Conservation (phyloP, 2,329 filamentous ascomycete genomes). For the Hyphodiscus sp. region DNA sequence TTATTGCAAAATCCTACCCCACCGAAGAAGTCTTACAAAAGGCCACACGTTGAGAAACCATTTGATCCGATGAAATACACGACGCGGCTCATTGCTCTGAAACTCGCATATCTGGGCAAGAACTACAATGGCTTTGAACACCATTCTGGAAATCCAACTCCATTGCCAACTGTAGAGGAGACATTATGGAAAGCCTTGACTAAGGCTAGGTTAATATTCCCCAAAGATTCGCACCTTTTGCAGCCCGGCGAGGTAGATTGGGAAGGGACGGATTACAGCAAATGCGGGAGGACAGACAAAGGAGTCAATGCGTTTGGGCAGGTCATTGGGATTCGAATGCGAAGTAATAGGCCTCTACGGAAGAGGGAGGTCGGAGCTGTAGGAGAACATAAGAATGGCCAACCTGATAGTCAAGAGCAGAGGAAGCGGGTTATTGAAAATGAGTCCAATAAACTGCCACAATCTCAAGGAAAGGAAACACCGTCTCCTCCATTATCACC, state of each 20-base stretch:
- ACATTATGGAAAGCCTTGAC: conserved; percentile 87
- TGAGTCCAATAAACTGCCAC: conserved; percentile 21
- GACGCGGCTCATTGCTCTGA: conserved; percentile 81
- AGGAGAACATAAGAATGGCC: conserved; percentile 8
- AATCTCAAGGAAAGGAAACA: conserved; percentile 22
- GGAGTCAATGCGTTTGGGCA: conserved; percentile 97
- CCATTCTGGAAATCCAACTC: conserved; percentile 61
- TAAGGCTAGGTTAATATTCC: conserved; percentile 75
- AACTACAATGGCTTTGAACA: conserved; percentile 92
- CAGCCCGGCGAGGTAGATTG: conserved; percentile 61
- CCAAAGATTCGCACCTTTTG: conserved; percentile 38
- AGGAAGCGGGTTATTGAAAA: conserved; percentile 1
- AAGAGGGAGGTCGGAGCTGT: conserved; percentile 21
- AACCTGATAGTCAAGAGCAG: background rate
- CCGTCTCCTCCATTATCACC: conserved; percentile 22
- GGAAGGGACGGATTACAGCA: conserved; percentile 83
- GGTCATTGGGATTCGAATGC: conserved; percentile 76
- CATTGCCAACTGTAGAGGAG: conserved; percentile 80
- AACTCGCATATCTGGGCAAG: conserved; percentile 88
- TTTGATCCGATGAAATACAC: conserved; percentile 76
- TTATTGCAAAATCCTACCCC: background rate
- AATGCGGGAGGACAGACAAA: conserved; percentile 87
- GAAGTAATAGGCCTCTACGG: conserved; percentile 66
- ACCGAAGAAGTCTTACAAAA: conserved; percentile 35
- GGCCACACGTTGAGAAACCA: conserved; percentile 21